Base-by-base conservation (phyloP, 768 basidiomycete genomes). In the Suillus paluster region DNA sequence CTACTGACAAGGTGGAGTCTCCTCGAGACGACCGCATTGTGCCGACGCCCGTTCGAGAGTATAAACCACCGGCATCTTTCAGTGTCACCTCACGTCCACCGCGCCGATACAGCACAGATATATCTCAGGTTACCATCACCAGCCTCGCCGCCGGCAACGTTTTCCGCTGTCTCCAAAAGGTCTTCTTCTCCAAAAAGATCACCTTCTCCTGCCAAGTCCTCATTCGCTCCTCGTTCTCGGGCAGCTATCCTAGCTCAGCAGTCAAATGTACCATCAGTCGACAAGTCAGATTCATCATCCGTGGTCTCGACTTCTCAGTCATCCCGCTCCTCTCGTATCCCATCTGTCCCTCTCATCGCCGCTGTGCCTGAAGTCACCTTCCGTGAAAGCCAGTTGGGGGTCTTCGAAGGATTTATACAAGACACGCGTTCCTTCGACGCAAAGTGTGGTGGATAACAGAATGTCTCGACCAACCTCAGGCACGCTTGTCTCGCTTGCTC, bases 31-130 rank as follows among this genome's bases (percentile, higher is more conserved):
- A 75, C 27, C 67, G 62, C 39, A 75, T 76, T 19, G 66, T 83
- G 21, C 87, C 87, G 10, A 87, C 87, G 53, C 82, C 82, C 25
- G 87, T 89, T 64, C 84, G 83, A 64, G 78, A 81, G 67, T 80
- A 85, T 36, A 75, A 82, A 52, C 83, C 86, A 5, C 80, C 80
- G 11, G 81, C 85, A 8, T 77, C 86, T 30, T 89, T 89, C 67
- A 84, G 84, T 62, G 87, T 89, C 50, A 86, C 84, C 2, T 87
- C 86, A 21, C 75, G 87, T 23, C 86, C 87, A 23, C 76, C 79
- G 53, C 70, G 83, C 33, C 70, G 71, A 56, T 78, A 67, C 9
- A 76, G 73, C 15, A 66, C 50, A 1, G 75, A 71, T 21, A 58
- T 61, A 10, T 62, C 57, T 9, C 58, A 59, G 5, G 25, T n/a